Evolutionary conservation across 1,284 basidiomycete species (phyloP).

Genomic region (Hymenochaete sp.): DNA sequence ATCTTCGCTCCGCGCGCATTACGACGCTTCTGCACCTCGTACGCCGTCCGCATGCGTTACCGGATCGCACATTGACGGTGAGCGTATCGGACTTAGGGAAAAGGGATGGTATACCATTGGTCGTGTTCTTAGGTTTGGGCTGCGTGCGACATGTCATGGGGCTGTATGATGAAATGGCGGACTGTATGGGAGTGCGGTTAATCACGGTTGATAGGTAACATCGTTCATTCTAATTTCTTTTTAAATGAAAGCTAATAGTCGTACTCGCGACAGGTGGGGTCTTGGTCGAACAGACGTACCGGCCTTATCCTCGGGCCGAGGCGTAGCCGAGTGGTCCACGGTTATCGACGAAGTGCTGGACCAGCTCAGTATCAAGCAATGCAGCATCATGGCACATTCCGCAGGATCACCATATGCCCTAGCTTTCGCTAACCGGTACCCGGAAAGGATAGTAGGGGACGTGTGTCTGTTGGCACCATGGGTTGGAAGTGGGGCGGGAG

Average conservation of each 20-base stretch:
- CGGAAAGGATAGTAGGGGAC: slow-evolving; percentile 73
- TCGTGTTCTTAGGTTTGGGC: slow-evolving; percentile 89
- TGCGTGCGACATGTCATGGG: slow-evolving; percentile 93
- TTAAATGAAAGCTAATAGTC: neutral
- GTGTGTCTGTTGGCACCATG: slow-evolving; percentile 92
- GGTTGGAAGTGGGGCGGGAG: slow-evolving; percentile 83
- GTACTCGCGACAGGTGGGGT: slow-evolving; percentile 66
- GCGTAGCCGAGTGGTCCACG: slow-evolving; percentile 84
- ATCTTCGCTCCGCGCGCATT: slow-evolving; percentile 75
- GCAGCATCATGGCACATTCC: slow-evolving; percentile 92
- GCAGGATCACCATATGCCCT: slow-evolving; percentile 94
- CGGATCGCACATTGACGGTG: slow-evolving; percentile 68
- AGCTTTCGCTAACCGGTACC: slow-evolving; percentile 71
- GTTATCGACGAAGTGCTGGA: slow-evolving; percentile 88
- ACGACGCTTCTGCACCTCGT: slow-evolving; percentile 77
- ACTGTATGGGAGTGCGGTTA: slow-evolving; percentile 75
- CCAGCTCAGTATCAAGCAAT: slow-evolving; percentile 67
- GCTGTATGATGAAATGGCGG: slow-evolving; percentile 93
- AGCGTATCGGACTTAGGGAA: slow-evolving; percentile 89
- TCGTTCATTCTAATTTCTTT: slow-evolving; percentile 1
- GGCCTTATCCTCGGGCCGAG: slow-evolving; percentile 52
- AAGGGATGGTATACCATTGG: slow-evolving; percentile 72
- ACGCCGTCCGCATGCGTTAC: slow-evolving; percentile 68
- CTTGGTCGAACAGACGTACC: slow-evolving; percentile 77
- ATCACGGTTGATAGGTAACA: slow-evolving; percentile 88